phyloP scores from a whole-genome alignment of 1,139 yeast genomes.

The Debaryomyces subglobosus region DNA sequence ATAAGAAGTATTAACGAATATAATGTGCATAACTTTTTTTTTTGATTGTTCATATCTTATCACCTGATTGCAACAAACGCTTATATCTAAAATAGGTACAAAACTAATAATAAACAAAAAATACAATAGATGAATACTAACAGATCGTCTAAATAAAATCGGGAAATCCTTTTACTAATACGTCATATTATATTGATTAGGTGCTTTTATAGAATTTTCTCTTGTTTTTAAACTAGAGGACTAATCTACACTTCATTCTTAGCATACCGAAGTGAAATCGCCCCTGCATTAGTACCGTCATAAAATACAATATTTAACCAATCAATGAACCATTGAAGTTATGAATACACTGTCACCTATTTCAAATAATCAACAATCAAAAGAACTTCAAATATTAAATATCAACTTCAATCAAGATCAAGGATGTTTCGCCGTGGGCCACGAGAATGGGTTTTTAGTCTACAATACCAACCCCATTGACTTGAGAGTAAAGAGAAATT shows the following conservation, averaged over 20 bases:
- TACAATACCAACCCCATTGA: constrained; percentile 88
- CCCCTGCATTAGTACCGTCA: constrained; percentile 2
- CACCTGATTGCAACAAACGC: constrained; percentile 9
- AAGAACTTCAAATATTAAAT: constrained; percentile 51
- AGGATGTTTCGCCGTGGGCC: constrained; percentile 85
- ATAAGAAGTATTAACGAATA: neutral
- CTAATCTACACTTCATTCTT: neutral
- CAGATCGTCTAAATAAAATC: neutral
- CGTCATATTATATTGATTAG: neutral
- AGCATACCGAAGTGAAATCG: neutral
- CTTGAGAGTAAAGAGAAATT: constrained; percentile 68
- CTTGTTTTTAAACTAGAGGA: neutral
- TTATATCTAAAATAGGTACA: constrained; percentile 8
- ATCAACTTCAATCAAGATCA: constrained; percentile 86
- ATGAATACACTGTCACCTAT: constrained; percentile 47
- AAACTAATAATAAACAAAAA: constrained; percentile 5
- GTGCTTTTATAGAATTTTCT: neutral
- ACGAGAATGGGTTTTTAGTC: constrained; percentile 82
- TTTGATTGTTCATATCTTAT: neutral
- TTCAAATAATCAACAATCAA: constrained; percentile 18
- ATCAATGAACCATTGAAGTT: constrained; percentile 3
- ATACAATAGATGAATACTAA: neutral
- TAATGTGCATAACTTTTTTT: neutral
- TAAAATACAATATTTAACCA: neutral
- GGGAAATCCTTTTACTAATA: neutral